Conservation (phyloP, 2,329 filamentous ascomycete genomes). For the Colletotrichum musicola region DNA sequence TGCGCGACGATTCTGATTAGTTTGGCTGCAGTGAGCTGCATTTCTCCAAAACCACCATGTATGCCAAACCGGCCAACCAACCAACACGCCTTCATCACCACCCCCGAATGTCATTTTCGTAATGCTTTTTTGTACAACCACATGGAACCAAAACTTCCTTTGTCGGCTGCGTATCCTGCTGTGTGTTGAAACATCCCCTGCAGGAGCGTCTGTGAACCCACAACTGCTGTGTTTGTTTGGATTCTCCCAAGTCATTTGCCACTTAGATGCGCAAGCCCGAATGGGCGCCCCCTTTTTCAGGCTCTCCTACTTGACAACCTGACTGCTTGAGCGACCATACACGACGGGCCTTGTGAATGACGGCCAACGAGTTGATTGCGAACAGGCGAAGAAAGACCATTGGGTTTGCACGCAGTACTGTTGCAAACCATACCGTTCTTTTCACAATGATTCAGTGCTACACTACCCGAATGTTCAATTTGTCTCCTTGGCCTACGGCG, state of each 20-base stretch:
- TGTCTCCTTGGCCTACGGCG: too few species aligned
- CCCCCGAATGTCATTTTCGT: not conserved
- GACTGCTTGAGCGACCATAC: too few species aligned
- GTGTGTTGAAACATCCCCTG: not conserved
- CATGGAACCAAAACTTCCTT: conserved; percentile 7
- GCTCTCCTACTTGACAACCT: not conserved
- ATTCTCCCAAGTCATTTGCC: not conserved
- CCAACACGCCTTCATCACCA: not conserved
- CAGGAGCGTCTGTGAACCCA: not conserved
- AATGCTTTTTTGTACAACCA: not conserved
- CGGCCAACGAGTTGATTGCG: not conserved
- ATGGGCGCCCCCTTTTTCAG: conserved; percentile 1
- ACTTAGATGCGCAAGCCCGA: not conserved
- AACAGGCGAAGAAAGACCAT: too few species aligned
- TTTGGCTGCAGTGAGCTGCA: not conserved
- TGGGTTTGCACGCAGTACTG: too few species aligned
- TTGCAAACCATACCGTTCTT: too few species aligned
- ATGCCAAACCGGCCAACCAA: not conserved
- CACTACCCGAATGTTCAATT: too few species aligned
- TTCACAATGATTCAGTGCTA: too few species aligned
- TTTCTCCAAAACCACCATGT: conserved; percentile 1
- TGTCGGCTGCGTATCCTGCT: conserved; percentile 2
- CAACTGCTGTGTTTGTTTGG: not conserved
- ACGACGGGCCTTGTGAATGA: not conserved
- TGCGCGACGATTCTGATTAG: not conserved